Evolutionary conservation across 2,329 filamentous ascomycete genomes (phyloP), one percentile per base, ranked within the genome.

Genomic region (Metarhizium humberi): DNA sequence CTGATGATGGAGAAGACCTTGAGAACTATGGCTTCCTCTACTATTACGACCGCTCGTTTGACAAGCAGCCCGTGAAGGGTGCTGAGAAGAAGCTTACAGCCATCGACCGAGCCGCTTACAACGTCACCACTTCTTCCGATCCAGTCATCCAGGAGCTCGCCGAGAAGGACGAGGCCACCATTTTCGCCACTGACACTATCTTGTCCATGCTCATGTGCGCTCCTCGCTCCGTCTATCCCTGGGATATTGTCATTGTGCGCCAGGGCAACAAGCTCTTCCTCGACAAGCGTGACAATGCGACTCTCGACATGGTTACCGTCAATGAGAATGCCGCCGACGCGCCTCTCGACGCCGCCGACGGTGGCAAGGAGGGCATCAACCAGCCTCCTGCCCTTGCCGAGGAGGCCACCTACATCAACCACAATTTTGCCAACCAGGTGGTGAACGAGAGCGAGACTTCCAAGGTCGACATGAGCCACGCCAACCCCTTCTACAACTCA

Each of bases 161-260:
- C 60, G 92, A 97, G 66, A 95, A 92, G 78, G 85, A 95, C 68
- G 92, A 96, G 76, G 94, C 92, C 50, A 94, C 90, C 63, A 92
- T 99, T 67, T 99, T 97, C 69, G 91, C 94, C 60, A 96, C 94
- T 48, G 92, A 96, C 73, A 96, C 87, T 75, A 92, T 99, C 66
- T 84, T 99, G 57, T 97, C 92, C 62, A 97, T 96, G 91, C 86
- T 99, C 66, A 99, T 99, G 94, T 99, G 94, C 75, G 86, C 94
- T 52, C 89, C 94, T 57, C 90, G 95, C 67, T 96, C 90, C 56
- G 90, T 99, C 60, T 97, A 97, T 79, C 92, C 92, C 47, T 99
- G 94, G 94, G 94, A 99, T 73, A 86, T 99, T 66, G 87, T 99
- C 69, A 95, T 99, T 67, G 79, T 90, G 60, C 86, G 89, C 72